Evolutionary conservation across 2,329 filamentous ascomycete species (phyloP).

Genomic region (Cephalotrichum gorgonifer): DNA sequence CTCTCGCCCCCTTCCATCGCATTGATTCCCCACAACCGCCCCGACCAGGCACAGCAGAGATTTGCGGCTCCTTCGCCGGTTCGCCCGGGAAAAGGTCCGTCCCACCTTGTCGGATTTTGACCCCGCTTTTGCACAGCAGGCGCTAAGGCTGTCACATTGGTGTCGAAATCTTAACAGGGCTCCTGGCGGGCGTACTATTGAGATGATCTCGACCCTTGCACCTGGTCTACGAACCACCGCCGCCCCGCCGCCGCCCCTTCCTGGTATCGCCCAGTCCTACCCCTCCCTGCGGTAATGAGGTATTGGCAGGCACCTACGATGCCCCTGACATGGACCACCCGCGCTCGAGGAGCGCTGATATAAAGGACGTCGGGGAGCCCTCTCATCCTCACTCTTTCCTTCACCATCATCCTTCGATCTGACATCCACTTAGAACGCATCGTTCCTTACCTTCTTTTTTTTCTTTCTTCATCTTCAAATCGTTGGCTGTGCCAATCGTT

Average conservation of each 20-base stretch:
- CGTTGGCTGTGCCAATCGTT: neutral
- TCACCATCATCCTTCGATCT: neutral
- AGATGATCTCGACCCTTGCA: no score
- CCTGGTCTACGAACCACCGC: no score
- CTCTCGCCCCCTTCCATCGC: neutral
- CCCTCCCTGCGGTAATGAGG: neutral
- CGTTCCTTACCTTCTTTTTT: neutral
- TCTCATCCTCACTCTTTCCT: neutral
- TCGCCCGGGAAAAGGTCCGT: neutral
- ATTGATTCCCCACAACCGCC: neutral
- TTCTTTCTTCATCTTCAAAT: constrained; percentile 1
- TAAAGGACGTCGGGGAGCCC: neutral
- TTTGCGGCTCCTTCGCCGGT: neutral
- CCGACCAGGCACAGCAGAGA: neutral
- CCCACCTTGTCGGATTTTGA: no score
- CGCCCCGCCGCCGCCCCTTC: no score
- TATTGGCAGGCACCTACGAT: no score
- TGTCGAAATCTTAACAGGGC: no score
- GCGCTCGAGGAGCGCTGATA: neutral
- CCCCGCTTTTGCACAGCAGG: neutral
- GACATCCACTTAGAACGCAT: neutral
- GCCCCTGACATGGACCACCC: neutral
- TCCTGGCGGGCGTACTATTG: no score
- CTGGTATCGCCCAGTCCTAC: neutral
- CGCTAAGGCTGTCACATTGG: neutral